Evolutionary conservation across 257 asterid species (phyloP).

Genomic region (Eucommia ulmoides): DNA sequence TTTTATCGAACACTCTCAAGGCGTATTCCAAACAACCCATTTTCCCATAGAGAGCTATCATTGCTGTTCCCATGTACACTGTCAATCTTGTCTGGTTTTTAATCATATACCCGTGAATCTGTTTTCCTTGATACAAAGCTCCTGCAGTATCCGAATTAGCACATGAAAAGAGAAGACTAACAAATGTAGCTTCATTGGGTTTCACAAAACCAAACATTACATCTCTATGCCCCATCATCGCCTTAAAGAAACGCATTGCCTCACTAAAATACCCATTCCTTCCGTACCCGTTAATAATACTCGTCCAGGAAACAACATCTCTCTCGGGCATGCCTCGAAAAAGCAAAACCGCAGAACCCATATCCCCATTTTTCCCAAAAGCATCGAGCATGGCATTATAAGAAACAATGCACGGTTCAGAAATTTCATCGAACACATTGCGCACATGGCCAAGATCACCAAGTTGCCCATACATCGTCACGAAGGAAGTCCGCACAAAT

Average conservation of each 20-base stretch:
- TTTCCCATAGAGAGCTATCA: slow-evolving; percentile 70
- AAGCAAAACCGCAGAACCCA: slow-evolving; percentile 37
- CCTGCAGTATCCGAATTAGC: slow-evolving; percentile 35
- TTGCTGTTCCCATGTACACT: slow-evolving; percentile 47
- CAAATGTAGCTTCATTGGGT: slow-evolving; percentile 86
- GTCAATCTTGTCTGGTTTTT: slow-evolving; percentile 42
- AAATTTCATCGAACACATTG: slow-evolving; percentile 55
- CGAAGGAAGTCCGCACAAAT: slow-evolving; percentile 57
- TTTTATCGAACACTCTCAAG: slow-evolving; percentile 27
- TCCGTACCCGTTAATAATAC: slow-evolving; percentile 49
- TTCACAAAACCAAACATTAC: slow-evolving; percentile 27
- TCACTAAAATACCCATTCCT: slow-evolving; percentile 37
- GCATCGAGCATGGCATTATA: slow-evolving; percentile 71
- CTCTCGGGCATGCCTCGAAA: slow-evolving; percentile 39
- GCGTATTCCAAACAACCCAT: slow-evolving; percentile 47
- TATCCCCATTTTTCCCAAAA: slow-evolving; percentile 47
- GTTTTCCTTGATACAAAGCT: slow-evolving; percentile 57
- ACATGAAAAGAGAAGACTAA: slow-evolving; percentile 53
- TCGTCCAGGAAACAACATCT: slow-evolving; percentile 84
- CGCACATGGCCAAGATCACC: slow-evolving; percentile 36
- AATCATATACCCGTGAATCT: slow-evolving; percentile 61
- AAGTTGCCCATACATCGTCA: slow-evolving; percentile 33
- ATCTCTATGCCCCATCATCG: slow-evolving; percentile 51
- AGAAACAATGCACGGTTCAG: slow-evolving; percentile 47
- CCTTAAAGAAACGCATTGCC: slow-evolving; percentile 34